Evolutionary conservation across 768 basidiomycete species (phyloP), one percentile per base, ranked within the genome.

Genomic region (Collybiopsis confluens): DNA sequence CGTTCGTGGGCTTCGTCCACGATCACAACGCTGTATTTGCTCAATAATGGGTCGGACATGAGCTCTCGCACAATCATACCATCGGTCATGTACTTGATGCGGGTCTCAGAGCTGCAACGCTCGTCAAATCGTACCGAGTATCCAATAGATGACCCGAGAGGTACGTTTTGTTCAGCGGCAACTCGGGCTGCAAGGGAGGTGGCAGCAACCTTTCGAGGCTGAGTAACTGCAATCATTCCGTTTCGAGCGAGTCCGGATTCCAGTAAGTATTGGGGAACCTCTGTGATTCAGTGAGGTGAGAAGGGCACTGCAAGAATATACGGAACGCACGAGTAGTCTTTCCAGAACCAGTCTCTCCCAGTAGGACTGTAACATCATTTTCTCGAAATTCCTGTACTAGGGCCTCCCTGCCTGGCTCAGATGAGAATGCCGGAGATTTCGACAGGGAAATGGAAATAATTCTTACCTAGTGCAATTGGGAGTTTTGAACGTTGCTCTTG

Each of bases 1-100:
- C 97, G 81, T 66, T 99, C 97, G 69, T 99, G 97, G 0, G 97
- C 97, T 67, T 99, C 97, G 61, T 99, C 97, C 40, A 99, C 85
- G 54, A 98, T 77, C 49, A 99, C 77, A 27, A 94, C 82, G 63
- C 89, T 88, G 70, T 98, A 99, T 54, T 77, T 78, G 50, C 82
- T 83, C 43, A 98, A 75, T 28, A 87, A 65, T 15, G 82, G 75
- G 64, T 95, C 92, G 40, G 80, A 82, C 56, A 95, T 77, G 46
- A 95, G 80, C 75, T 99, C 97, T 40, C 94, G 83, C 40, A 95
- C 87, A 59, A 98, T 85, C 90, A 98, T 98, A 58, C 97, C 97
- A 62, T 99, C 97, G 52, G 95, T 98, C 69, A 97, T 79, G 65
- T 93, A 99, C 71, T 98, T 98, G 70, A 98, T 89, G 45, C 86